These are phyloP conservation scores for Gilbertella persicaria DNA, from an alignment of 371 early-diverging fungal genomes.

Conservation along the genomic window DNA sequence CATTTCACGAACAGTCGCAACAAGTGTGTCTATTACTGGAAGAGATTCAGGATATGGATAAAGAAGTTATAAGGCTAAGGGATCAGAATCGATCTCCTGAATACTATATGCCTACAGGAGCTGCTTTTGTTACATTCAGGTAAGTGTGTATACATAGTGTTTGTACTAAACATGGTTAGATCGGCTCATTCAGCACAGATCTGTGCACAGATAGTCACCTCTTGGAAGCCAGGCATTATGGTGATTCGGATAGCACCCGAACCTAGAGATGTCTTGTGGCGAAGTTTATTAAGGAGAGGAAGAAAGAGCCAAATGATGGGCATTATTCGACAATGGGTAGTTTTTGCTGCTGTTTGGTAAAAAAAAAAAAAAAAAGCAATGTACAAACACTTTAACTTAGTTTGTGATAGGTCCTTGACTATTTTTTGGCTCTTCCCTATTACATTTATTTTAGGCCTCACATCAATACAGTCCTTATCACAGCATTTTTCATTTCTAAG, in stretches of 20 bases:
- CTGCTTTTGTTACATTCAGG: slow-evolving; percentile 69
- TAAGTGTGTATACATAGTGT: slow-evolving; percentile 32
- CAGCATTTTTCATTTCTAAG: slow-evolving; percentile 56
- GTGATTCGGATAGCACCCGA: slow-evolving; percentile 83
- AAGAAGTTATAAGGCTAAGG: slow-evolving; percentile 30
- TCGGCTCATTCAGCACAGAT: slow-evolving; percentile 56
- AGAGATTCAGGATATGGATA: slow-evolving; percentile 23
- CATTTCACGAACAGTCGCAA: neutral
- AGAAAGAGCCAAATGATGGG: slow-evolving; percentile 41
- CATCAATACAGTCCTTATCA: slow-evolving; percentile 70
- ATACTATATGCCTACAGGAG: slow-evolving; percentile 54
- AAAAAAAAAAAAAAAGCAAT: slow-evolving; percentile 3
- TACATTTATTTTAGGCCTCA: slow-evolving; percentile 69
- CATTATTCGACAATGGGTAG: slow-evolving; percentile 46
- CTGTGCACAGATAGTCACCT: slow-evolving; percentile 62
- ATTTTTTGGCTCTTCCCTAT: slow-evolving; percentile 74
- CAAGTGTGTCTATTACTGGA: neutral
- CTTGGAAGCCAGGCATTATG: slow-evolving; percentile 68
- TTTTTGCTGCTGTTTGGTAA: slow-evolving; percentile 61
- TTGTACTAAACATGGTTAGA: no score
- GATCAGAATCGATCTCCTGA: slow-evolving; percentile 34
- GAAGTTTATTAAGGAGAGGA: slow-evolving; percentile 67
- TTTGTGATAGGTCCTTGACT: slow-evolving; percentile 57
- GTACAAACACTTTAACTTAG: slow-evolving; percentile 9
- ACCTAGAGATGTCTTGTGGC: slow-evolving; percentile 91